A percentile compares a stretch with the other conserved stretches of the same genome.
These are phyloP conservation scores for Neofusicoccum umdonicola DNA, from an alignment of 2,329 filamentous ascomycete genomes.

Conservation along the genomic window DNA sequence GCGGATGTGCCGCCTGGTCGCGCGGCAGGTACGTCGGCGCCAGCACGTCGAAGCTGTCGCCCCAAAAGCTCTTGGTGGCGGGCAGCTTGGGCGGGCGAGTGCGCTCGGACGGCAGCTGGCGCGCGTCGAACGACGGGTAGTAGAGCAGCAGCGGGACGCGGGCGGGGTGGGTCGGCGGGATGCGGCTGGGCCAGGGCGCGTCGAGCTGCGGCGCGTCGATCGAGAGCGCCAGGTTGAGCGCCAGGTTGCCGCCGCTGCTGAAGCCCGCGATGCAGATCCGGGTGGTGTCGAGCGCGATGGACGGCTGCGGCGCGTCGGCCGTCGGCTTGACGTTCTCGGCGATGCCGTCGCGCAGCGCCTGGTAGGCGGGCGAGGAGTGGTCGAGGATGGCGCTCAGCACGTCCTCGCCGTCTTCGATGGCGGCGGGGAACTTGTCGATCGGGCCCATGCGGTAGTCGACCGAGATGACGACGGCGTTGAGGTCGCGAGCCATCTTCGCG, in stretches of 20 bases:
- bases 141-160: slow-evolving; percentile 43
- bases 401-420: slow-evolving; percentile 49
- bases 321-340: slow-evolving; percentile 21
- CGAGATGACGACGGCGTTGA: slow-evolving; percentile 44
- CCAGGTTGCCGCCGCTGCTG: slow-evolving; percentile 49
- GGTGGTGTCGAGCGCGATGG: slow-evolving; percentile 37
- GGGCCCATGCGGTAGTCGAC: slow-evolving; percentile 51
- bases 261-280: slow-evolving; percentile 46
- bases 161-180: slow-evolving; percentile 34
- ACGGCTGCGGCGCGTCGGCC: slow-evolving; percentile 18
- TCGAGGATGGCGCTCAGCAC: slow-evolving; percentile 44
- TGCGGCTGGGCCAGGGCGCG: slow-evolving; percentile 37
- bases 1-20: slow-evolving; percentile 36
- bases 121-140: slow-evolving; percentile 43
- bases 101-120: slow-evolving; percentile 41
- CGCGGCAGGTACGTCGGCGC: slow-evolving; percentile 42
- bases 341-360: not conserved
- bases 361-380: slow-evolving; percentile 20
- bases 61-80: slow-evolving; percentile 25
- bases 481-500: slow-evolving; percentile 44
- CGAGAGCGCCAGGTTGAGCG: slow-evolving; percentile 42
- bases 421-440: slow-evolving; percentile 47
- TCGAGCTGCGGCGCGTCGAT: slow-evolving; percentile 31
- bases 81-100: slow-evolving; percentile 34
- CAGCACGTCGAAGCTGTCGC: slow-evolving; percentile 40